phyloP scores from a whole-genome alignment of 2,329 filamentous ascomycete genomes.

The Thielaviopsis ethacetica region DNA sequence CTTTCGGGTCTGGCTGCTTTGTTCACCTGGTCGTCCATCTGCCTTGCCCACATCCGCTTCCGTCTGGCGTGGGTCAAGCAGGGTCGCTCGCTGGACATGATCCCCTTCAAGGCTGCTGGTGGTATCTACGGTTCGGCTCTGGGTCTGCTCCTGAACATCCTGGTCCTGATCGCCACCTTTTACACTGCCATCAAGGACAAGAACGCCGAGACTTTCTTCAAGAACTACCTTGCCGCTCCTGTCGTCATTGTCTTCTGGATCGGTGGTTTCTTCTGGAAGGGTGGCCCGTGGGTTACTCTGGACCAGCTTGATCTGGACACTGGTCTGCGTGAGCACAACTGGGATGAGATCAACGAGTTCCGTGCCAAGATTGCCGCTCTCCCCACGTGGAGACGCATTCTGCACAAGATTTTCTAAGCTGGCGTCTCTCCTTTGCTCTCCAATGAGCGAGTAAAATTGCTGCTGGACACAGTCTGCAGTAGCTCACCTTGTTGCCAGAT shows the following conservation, averaged over 20 bases:
- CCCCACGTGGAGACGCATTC: conserved; percentile 32
- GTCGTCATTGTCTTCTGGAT: conserved; percentile 38
- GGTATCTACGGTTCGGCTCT: conserved; percentile 47
- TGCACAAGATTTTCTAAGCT: conserved; percentile 23
- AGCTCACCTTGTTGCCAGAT: neutral
- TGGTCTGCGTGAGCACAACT: conserved; percentile 47
- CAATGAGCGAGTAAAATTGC: neutral
- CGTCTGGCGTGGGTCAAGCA: conserved; percentile 41
- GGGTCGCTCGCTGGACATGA: conserved; percentile 44
- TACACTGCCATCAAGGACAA: conserved; percentile 31
- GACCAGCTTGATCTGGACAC: conserved; percentile 50
- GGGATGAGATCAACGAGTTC: conserved; percentile 43
- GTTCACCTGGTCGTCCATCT: conserved; percentile 52
- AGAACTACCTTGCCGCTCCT: conserved; percentile 34
- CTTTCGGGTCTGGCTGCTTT: conserved; percentile 46
- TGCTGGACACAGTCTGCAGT: neutral
- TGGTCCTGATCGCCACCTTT: conserved; percentile 37
- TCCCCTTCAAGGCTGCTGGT: conserved; percentile 43
- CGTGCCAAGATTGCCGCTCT: conserved; percentile 31
- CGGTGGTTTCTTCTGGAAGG: conserved; percentile 48
- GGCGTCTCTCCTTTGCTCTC: neutral
- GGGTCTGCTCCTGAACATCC: conserved; percentile 37
- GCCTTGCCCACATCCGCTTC: conserved; percentile 51
- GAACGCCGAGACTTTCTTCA: conserved; percentile 35
- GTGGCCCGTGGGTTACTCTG: conserved; percentile 38